A percentile compares a stretch with the other conserved stretches of the same genome.
Conservation (phyloP, 306 rosid species). For the Medicago ruthenica region DNA sequence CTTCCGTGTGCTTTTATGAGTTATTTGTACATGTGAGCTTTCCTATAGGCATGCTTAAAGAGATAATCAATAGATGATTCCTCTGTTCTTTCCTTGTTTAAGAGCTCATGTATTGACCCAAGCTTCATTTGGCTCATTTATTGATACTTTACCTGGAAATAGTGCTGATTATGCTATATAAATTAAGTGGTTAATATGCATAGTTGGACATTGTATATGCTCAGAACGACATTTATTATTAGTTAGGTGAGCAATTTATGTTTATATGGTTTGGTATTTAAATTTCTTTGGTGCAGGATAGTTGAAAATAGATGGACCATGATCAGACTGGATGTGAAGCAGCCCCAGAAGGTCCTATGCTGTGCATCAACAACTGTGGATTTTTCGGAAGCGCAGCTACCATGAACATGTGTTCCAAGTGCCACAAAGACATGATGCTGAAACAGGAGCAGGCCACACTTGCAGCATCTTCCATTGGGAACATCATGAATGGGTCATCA, state of each 20-base stretch:
- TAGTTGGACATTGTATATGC: neutral
- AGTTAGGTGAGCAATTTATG: neutral
- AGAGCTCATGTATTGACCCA: neutral
- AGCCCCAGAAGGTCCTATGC: slow-evolving; percentile 85
- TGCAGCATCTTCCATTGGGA: slow-evolving; percentile 85
- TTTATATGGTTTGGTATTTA: slow-evolving; percentile 5
- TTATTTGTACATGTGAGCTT: slow-evolving; percentile 2
- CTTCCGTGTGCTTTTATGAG: neutral
- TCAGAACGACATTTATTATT: slow-evolving; percentile 18
- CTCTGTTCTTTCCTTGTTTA: slow-evolving; percentile 13
- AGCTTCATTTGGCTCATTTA: slow-evolving; percentile 11
- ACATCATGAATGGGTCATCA: slow-evolving; percentile 81
- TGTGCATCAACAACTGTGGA: slow-evolving; percentile 91
- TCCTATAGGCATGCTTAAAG: slow-evolving; percentile 14
- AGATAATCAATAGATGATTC: slow-evolving; percentile 2
- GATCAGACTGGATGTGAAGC: slow-evolving; percentile 95
- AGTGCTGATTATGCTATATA: neutral
- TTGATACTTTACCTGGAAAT: neutral
- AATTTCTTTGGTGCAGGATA: slow-evolving; percentile 53
- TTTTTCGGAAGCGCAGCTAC: slow-evolving; percentile 93
- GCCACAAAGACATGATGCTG: slow-evolving; percentile 85
- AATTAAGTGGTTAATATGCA: neutral
- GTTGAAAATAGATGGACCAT: slow-evolving; percentile 73
- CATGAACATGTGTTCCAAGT: slow-evolving; percentile 95
- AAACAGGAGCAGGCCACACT: slow-evolving; percentile 87